phyloP scores from a whole-genome alignment of 2,329 filamentous ascomycete species.

The Chaetomium sp. region DNA sequence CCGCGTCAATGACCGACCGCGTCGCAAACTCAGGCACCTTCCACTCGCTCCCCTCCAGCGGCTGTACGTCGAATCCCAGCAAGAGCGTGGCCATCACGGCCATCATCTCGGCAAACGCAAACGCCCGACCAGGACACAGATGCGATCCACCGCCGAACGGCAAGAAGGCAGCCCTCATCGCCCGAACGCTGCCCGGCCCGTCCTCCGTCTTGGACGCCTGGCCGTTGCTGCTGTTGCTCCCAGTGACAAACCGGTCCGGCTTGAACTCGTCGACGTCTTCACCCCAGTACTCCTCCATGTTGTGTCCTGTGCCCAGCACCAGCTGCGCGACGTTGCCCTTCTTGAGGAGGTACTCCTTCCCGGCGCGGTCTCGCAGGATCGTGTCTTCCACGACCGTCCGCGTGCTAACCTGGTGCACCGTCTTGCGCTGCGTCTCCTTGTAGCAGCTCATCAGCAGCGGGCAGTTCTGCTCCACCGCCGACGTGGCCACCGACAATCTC shows the following conservation, averaged over 20 bases:
- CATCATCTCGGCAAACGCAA: conserved; percentile 18
- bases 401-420: conserved; percentile 32
- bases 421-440: conserved; percentile 28
- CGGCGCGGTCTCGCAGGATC: conserved; percentile 19
- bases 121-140: conserved; percentile 15
- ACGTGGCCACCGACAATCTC: not conserved
- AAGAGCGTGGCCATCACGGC: conserved; percentile 12
- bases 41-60: conserved; percentile 9
- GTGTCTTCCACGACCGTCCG: conserved; percentile 30
- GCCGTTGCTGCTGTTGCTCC: conserved; percentile 2
- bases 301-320: conserved; percentile 7
- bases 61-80: conserved; percentile 15
- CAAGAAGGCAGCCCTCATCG: conserved; percentile 5
- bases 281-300: conserved; percentile 41
- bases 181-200: conserved; percentile 5
- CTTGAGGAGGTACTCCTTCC: conserved; percentile 21
- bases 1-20: conserved; percentile 11
- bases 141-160: conserved; percentile 18
- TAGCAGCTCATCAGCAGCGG: conserved; percentile 16
- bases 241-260: conserved; percentile 49
- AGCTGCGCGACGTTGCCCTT: conserved; percentile 15
- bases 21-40: conserved; percentile 4
- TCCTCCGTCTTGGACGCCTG: not conserved
- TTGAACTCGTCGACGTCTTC: conserved; percentile 47
- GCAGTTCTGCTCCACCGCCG: conserved; percentile 8